Evolutionary conservation across 257 asterid genomes (phyloP), one percentile per base, ranked within the genome.

Genomic region (Forsythia viridissima): DNA sequence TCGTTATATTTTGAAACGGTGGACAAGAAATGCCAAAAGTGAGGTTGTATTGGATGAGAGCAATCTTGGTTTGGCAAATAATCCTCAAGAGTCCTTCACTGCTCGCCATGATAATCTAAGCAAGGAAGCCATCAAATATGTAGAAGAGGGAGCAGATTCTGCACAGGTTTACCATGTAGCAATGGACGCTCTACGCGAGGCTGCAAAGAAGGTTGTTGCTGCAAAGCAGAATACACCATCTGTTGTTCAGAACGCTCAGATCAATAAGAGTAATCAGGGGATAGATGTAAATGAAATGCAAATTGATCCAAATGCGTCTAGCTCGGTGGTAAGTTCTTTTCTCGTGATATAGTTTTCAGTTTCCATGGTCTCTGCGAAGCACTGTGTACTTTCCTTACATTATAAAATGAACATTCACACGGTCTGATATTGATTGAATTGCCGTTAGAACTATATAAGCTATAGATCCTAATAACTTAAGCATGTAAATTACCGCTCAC

Each of bases 11-110:
- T 80, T 91, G 87, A 94, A 92, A 86, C 83, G 98, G 66, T 94
- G 99, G 99, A 91, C 97, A 20, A 91, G 92, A 86, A 92, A 89
- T 77, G 99, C 98, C 77, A 93, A 87, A 86, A 93, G 99, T 82
- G 85, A 85, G 75, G 92, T 95, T 76, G 77, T 81, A 73, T 77
- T 95, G 83, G 97, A 91, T 79, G 94, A 91, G 70, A 87, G 84
- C 65, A 88, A 84, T 71, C 70, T 80, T 77, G 91, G 90, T 76
- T 85, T 86, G 72, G 87, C 85, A 80, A 86, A 85, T 80, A 82
- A 87, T 84, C 91, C 93, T 85, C 85, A 93, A 94, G 99, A 93
- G 86, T 95, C 98, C 18, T 98, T 92, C 81, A 95, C 92, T 70
- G 98, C 93, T 81, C 84, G 99, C 74, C 92, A 87, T 78, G 93